Evolutionary conservation across 164 flowering plant genomes (phyloP).

Genomic region (Amborella trichopoda): DNA sequence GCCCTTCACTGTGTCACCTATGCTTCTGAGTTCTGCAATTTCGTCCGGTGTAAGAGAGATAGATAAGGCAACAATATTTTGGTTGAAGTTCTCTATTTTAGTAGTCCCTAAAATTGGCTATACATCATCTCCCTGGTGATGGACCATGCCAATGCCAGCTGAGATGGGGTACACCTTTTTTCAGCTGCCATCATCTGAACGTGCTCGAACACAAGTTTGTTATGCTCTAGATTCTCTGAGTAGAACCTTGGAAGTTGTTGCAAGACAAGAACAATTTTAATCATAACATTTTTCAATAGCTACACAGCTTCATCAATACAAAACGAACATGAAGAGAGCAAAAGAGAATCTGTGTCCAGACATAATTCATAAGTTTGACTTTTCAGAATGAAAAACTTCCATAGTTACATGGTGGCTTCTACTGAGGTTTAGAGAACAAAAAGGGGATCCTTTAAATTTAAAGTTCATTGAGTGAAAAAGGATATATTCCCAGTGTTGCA

Average conservation of each 20-base stretch:
- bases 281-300: no score
- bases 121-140: slow-evolving; percentile 25
- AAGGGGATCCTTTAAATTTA: no score
- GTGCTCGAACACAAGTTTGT: slow-evolving; percentile 12
- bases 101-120: slow-evolving; percentile 12
- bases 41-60: not conserved
- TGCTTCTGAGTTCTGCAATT: not conserved
- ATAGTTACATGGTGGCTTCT: no score
- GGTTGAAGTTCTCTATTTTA: not conserved
- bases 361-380: no score
- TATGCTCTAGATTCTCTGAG: slow-evolving; percentile 19
- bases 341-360: no score
- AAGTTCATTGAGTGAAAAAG: no score
- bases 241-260: slow-evolving; percentile 19
- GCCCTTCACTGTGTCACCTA: no score
- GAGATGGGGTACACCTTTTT: slow-evolving; percentile 26
- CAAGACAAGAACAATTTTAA: not conserved
- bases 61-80: not conserved
- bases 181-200: slow-evolving; percentile 15
- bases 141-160: slow-evolving; percentile 31
- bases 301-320: no score
- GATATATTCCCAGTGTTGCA: no score
- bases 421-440: no score
- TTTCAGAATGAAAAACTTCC: no score
- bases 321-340: no score